phyloP scores from a whole-genome alignment of 768 basidiomycete species.

The Lentinula raphanica region DNA sequence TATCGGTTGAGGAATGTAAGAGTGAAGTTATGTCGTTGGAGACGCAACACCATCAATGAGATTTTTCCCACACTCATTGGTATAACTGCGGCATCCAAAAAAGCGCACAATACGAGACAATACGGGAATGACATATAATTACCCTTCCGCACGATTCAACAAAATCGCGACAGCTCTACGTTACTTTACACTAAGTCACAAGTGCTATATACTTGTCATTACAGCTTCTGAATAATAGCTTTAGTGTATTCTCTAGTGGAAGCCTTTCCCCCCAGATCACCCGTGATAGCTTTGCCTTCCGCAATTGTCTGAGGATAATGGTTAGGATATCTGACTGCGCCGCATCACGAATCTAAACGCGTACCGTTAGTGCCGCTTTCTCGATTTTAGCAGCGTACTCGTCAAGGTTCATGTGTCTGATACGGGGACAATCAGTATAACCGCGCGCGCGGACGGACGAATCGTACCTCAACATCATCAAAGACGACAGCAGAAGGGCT shows the following conservation, averaged over 20 bases:
- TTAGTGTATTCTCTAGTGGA: slow-evolving; percentile 85
- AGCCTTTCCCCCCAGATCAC: slow-evolving; percentile 92
- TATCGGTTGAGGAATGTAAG: slow-evolving; percentile 31
- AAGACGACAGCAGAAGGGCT: slow-evolving; percentile 87
- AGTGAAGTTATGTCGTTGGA: background rate
- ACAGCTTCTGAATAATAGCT: slow-evolving; percentile 77
- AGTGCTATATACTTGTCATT: slow-evolving; percentile 17
- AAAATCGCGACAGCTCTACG: background rate
- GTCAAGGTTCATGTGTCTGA: slow-evolving; percentile 87
- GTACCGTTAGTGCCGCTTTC: slow-evolving; percentile 81
- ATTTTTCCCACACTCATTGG: background rate
- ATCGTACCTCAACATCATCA: slow-evolving; percentile 94
- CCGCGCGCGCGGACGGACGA: slow-evolving; percentile 10
- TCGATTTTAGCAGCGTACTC: slow-evolving; percentile 86
- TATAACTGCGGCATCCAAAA: background rate
- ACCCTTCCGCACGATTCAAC: background rate
- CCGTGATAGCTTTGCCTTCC: slow-evolving; percentile 91
- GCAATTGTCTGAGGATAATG: slow-evolving; percentile 74
- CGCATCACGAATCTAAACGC: slow-evolving; percentile 23
- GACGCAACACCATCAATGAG: background rate
- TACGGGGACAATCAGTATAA: slow-evolving; percentile 14
- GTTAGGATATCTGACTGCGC: slow-evolving; percentile 4
- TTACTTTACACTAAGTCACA: slow-evolving; percentile 9
- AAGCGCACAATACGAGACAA: background rate
- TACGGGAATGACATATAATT: background rate